phyloP scores from a whole-genome alignment of 1,284 basidiomycete genomes.

The Moesziomyces aphidis region DNA sequence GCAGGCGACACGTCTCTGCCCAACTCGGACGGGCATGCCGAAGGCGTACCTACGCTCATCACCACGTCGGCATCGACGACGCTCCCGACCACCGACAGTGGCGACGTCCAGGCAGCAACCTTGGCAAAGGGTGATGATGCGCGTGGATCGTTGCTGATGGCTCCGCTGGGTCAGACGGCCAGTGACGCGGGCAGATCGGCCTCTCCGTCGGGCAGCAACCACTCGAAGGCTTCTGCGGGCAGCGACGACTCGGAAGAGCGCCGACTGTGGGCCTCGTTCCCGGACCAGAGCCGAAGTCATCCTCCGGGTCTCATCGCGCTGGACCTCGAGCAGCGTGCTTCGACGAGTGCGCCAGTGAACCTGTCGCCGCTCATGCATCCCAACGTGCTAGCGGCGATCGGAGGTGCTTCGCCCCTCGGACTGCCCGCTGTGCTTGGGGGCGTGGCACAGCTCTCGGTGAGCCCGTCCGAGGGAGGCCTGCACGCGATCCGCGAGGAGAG shows the following conservation, averaged over 20 bases:
- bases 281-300: conserved; percentile 49
- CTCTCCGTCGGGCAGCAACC: conserved; percentile 21
- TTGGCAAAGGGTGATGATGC: not conserved
- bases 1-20: not conserved
- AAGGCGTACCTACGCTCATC: conserved; percentile 15
- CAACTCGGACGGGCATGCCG: not conserved
- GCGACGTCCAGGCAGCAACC: conserved; percentile 3
- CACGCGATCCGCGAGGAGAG: conserved; percentile 56
- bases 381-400: conserved; percentile 14
- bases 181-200: conserved; percentile 4
- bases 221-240: conserved; percentile 14
- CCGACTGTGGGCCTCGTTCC: conserved; percentile 53
- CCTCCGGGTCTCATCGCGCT: conserved; percentile 56
- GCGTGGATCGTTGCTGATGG: conserved; percentile 13
- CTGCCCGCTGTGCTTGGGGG: conserved; percentile 16
- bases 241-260: conserved; percentile 52
- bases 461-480: conserved; percentile 43
- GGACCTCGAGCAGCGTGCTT: conserved; percentile 40
- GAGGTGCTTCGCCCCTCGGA: conserved; percentile 7
- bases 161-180: conserved; percentile 6
- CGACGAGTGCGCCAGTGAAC: conserved; percentile 12
- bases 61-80: conserved; percentile 25
- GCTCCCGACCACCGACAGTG: conserved; percentile 19
- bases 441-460: conserved; percentile 25
- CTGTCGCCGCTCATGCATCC: conserved; percentile 24